phyloP scores from a whole-genome alignment of 352 stramenopile species.

The Phytophthora sansomeana region DNA sequence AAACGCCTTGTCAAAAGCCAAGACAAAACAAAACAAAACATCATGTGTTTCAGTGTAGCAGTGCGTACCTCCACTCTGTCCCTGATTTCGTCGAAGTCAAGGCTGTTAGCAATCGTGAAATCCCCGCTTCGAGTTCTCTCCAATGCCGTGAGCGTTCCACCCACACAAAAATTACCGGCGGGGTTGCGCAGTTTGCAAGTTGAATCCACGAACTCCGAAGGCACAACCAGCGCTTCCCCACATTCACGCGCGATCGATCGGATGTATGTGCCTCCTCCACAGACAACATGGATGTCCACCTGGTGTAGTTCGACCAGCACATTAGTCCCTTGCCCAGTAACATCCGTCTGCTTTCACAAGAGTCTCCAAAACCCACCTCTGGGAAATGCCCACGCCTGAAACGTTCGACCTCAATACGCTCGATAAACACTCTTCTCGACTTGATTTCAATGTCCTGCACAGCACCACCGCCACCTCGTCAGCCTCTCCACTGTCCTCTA shows the following conservation, averaged over 20 bases:
- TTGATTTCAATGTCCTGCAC: conserved; percentile 63
- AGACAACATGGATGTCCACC: conserved; percentile 63
- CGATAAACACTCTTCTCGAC: conserved; percentile 68
- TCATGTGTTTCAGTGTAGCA: background rate
- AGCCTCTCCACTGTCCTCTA: conserved; percentile 4
- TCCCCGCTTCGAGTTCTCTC: conserved; percentile 69
- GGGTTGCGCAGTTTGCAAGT: conserved; percentile 39
- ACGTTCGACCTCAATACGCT: conserved; percentile 59
- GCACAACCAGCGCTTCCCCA: conserved; percentile 67
- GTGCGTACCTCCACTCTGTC: conserved; percentile 44
- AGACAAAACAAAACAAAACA: background rate
- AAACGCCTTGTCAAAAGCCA: conserved; percentile 5
- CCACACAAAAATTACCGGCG: conserved; percentile 51
- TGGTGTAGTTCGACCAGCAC: conserved; percentile 25
- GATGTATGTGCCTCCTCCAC: conserved; percentile 86
- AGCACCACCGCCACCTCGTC: conserved; percentile 10
- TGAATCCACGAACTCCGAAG: conserved; percentile 28
- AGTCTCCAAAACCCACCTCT: conserved; percentile 46
- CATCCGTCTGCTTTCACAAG: background rate
- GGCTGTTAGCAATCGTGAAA: conserved; percentile 61
- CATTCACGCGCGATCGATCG: conserved; percentile 88
- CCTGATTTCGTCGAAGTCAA: conserved; percentile 66
- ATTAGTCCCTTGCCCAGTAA: conserved; percentile 5
- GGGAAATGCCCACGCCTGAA: conserved; percentile 67
- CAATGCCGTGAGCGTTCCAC: conserved; percentile 71